Evolutionary conservation across 2,329 filamentous ascomycete genomes (phyloP), one percentile per base, ranked within the genome.

Genomic region (Cryphonectria radicalis): DNA sequence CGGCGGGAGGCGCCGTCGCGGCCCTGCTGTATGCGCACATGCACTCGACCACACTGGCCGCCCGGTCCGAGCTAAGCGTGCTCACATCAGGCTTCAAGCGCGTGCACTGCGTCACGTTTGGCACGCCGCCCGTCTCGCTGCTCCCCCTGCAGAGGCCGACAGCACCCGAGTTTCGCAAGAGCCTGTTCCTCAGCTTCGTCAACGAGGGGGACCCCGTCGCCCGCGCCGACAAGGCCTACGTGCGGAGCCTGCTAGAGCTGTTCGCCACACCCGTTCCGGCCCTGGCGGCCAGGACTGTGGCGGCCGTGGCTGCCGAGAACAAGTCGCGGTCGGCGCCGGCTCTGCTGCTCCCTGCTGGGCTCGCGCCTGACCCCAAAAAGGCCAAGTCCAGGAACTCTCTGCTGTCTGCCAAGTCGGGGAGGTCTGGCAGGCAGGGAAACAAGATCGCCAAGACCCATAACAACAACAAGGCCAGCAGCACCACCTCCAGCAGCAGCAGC

Each of bases 161-260:
- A 5, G 59, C 79, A 1, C 78, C 80, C 0, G 79, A 83, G 17
- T 79, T 88, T 32, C 80, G 84, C 40, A 94, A 92, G 77, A 94
- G 90, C 70, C 78, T 95, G 5, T 97, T 97, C 78, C 86, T 93
- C 67, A 89, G 88, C 59, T 94, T 97, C 77, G 85, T 95, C 76
- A 97, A 97, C 77, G 93, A 97, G 79, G 94, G 94, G 4, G 94
- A 97, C 74, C 93, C 93, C 0, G 92, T 97, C 0, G 86, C 89
- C 0, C 84, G 94, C 40, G 93, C 93, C 0, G 93, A 97, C 77
- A 92, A 90, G 79, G 86, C 89, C 0, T 95, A 97, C 76, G 85
- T 97, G 22, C 88, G 87, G 73, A 92, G 89, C 46, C 83, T 97
- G 13, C 81, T 96, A 0, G 90, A 92, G 72, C 84, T 97, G 0